Evolutionary conservation across 768 basidiomycete genomes (phyloP).

Genomic region (Fomitopsis serialis): DNA sequence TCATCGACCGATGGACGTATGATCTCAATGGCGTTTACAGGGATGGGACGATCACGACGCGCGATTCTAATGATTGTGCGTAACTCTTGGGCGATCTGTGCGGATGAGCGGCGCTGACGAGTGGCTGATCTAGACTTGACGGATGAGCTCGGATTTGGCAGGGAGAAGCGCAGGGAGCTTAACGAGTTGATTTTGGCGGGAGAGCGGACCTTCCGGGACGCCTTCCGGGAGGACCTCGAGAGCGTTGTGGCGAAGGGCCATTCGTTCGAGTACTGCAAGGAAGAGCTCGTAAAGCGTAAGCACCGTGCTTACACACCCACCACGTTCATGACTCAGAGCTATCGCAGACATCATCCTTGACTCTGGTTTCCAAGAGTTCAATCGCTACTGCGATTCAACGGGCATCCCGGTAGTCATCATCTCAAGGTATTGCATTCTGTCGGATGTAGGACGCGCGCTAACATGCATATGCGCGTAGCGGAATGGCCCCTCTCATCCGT

Average conservation of each 20-base stretch:
- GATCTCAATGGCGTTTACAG: slow-evolving; percentile 31
- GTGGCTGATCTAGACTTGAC: slow-evolving; percentile 59
- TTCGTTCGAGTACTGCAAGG: slow-evolving; percentile 82
- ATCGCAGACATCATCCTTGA: slow-evolving; percentile 77
- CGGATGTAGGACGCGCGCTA: background rate
- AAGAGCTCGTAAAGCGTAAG: slow-evolving; percentile 67
- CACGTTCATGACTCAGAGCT: background rate
- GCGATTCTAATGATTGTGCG: slow-evolving; percentile 90
- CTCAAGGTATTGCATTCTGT: slow-evolving; percentile 55
- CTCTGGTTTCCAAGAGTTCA: slow-evolving; percentile 84
- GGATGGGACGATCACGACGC: slow-evolving; percentile 92
- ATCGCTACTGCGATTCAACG: slow-evolving; percentile 72
- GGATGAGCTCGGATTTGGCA: slow-evolving; percentile 86
- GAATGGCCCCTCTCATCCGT: slow-evolving; percentile 92
- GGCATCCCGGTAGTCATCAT: slow-evolving; percentile 91
- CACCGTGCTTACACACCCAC: slow-evolving; percentile 1
- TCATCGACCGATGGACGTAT: background rate
- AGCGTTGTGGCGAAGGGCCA: slow-evolving; percentile 73
- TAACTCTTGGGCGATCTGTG: background rate
- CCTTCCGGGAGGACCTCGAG: slow-evolving; percentile 80
- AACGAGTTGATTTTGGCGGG: slow-evolving; percentile 73
- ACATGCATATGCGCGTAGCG: slow-evolving; percentile 38
- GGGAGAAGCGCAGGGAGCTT: slow-evolving; percentile 61
- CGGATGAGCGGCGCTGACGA: background rate
- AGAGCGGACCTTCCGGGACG: slow-evolving; percentile 77